phyloP scores from a whole-genome alignment of 2,329 filamentous ascomycete species.

The Sarocladium oryzae region DNA sequence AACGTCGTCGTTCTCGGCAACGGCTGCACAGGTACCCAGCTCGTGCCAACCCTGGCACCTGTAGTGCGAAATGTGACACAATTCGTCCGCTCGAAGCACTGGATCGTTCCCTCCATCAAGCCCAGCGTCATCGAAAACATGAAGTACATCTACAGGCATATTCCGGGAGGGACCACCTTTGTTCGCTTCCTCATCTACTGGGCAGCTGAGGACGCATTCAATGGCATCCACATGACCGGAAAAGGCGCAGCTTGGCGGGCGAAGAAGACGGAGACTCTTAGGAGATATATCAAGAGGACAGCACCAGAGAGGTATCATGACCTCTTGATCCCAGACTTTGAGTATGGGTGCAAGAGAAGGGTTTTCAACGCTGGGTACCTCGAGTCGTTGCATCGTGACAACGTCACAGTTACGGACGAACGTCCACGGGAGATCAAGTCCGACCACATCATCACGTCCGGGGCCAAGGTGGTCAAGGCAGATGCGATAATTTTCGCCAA shows the following conservation, averaged over 20 bases:
- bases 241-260: slow-evolving; percentile 29
- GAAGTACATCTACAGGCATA: slow-evolving; percentile 30
- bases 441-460: slow-evolving; percentile 27
- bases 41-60: slow-evolving; percentile 38
- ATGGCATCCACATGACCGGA: slow-evolving; percentile 30
- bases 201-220: slow-evolving; percentile 24
- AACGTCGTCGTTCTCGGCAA: slow-evolving; percentile 48
- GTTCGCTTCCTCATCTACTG: slow-evolving; percentile 36
- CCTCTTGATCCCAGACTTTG: slow-evolving; percentile 55
- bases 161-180: slow-evolving; percentile 40
- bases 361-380: slow-evolving; percentile 54
- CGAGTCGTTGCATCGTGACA: slow-evolving; percentile 41
- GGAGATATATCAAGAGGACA: slow-evolving; percentile 33
- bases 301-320: slow-evolving; percentile 56
- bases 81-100: slow-evolving; percentile 35
- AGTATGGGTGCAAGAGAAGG: slow-evolving; percentile 57
- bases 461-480: slow-evolving; percentile 38
- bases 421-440: slow-evolving; percentile 40
- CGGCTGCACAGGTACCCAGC: slow-evolving; percentile 48
- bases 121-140: slow-evolving; percentile 13
- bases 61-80: slow-evolving; percentile 31
- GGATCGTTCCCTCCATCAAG: slow-evolving; percentile 30
- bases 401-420: slow-evolving; percentile 40
- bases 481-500: slow-evolving; percentile 58
- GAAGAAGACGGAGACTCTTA: slow-evolving; percentile 28